Evolutionary conservation across 1,284 basidiomycete species (phyloP), one percentile per base, ranked within the genome.

Genomic region (Athelia sp.): DNA sequence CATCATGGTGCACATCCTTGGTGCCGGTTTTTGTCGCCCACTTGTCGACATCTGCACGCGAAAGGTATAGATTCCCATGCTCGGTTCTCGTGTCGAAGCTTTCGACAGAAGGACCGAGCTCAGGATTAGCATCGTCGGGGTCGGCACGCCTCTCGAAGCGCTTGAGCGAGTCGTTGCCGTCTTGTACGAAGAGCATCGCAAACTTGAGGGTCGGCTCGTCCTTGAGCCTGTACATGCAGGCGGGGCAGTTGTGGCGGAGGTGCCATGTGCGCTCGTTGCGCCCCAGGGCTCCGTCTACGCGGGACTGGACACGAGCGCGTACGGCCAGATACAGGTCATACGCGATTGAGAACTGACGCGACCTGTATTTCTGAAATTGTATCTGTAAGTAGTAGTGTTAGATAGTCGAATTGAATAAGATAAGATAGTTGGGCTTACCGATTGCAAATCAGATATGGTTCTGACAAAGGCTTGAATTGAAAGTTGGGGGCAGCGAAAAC

Each of bases 381-480:
- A 47, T 18, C 53, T 54, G 31, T 3, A 32, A 19, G 13, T 11
- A 26, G 45, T 44, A 2, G 43, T 42, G 10, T 32, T 49, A 10
- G 15, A 10, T 49, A 40, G 45, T 45, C 6, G 43, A 51, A 36
- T 53, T 0, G 45, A 50, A 38, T 6, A 58, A 55, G 15, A 50
- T 29, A 29, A 29, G 13, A 29, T 29, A 29, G 13, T n/a, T n/a
- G 26, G 6, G 13, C 21, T 52, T 43, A 21, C 45, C 15, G 3
- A 17, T 18, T 58, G 57, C 0, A 57, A 43, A 22, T 60, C 51
- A n/a, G 34, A 51, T 0, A 56, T 36, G 8, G 49, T 50, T 21
- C 51, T 51, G 22, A 54, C 40, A 44, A 52, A 60, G 4, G 48
- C 42, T 23, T 60, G 51, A 1, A 58, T 46, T 1, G 48, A 47